phyloP scores from a whole-genome alignment of 257 asterid genomes.

The Solanum pinnatisectum region DNA sequence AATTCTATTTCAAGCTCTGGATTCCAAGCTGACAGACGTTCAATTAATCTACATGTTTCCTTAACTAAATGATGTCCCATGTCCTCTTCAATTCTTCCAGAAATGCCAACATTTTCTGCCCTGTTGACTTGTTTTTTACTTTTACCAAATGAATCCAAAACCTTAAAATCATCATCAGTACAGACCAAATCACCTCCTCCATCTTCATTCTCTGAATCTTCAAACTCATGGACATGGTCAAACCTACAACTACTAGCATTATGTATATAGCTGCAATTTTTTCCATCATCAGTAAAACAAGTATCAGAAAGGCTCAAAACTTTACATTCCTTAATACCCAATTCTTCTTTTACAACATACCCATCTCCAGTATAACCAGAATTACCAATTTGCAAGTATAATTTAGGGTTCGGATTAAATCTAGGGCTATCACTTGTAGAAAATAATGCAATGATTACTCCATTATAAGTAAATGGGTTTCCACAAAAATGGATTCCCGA shows the following conservation, averaged over 20 bases:
- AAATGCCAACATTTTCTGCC: neutral
- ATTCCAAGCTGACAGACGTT: constrained; percentile 50
- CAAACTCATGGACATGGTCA: constrained; percentile 21
- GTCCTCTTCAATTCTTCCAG: constrained; percentile 42
- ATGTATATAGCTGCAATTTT: constrained; percentile 17
- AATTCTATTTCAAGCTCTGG: constrained; percentile 62
- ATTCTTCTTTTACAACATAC: constrained; percentile 13
- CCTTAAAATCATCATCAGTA: constrained; percentile 44
- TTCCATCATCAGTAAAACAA: constrained; percentile 7
- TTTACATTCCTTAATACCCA: constrained; percentile 11
- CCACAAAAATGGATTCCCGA: constrained; percentile 1
- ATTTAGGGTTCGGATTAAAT: neutral
- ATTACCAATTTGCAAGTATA: constrained; percentile 10
- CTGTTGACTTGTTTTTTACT: constrained; percentile 9
- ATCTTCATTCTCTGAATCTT: constrained; percentile 26
- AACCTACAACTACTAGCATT: constrained; percentile 15
- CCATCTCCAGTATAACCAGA: constrained; percentile 10
- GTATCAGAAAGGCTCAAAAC: constrained; percentile 10
- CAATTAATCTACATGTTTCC: constrained; percentile 63
- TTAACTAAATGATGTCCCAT: constrained; percentile 72
- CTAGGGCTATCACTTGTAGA: constrained; percentile 5
- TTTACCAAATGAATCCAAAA: constrained; percentile 34
- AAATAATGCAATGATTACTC: constrained; percentile 6
- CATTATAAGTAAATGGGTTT: constrained; percentile 5
- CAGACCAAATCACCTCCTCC: constrained; percentile 19